A percentile compares a stretch with the other conserved stretches of the same genome.
Evolutionary conservation across 257 asterid genomes (phyloP).

Genomic region (Solanum megistacrolobum): DNA sequence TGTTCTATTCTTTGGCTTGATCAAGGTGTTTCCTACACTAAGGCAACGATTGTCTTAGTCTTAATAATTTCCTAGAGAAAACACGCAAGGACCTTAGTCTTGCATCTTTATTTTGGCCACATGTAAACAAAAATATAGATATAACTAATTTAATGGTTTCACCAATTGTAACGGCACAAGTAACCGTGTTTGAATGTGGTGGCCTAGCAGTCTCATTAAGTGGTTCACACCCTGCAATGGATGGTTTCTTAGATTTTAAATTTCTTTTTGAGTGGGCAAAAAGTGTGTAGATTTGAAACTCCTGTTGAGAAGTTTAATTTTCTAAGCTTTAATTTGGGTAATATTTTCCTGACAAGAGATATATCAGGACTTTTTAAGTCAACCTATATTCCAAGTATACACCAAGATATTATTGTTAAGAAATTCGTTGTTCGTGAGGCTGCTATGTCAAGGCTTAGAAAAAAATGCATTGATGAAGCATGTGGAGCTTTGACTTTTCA

Average conservation of each 20-base stretch:
- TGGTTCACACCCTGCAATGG: neutral
- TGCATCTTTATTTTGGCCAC: neutral
- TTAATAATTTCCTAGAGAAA: neutral
- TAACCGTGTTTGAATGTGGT: neutral
- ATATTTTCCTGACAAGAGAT: neutral
- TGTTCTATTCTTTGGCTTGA: no score
- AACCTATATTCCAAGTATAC: neutral
- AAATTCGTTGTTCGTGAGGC: neutral
- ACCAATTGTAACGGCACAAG: neutral
- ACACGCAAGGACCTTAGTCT: neutral
- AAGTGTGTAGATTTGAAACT: neutral
- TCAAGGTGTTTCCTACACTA: neutral
- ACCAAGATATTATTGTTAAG: neutral
- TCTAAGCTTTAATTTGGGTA: neutral
- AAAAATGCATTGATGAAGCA: no score
- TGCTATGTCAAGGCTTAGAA: neutral
- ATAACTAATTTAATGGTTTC: neutral
- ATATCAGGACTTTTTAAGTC: neutral
- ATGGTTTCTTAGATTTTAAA: neutral
- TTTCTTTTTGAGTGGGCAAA: neutral
- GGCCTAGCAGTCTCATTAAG: neutral
- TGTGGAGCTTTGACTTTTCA: no score
- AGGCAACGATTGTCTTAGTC: neutral
- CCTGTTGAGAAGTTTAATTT: neutral
- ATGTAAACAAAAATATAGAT: neutral